Conservation (phyloP, 208 protist genomes). For the Leishmania turanica region DNA sequence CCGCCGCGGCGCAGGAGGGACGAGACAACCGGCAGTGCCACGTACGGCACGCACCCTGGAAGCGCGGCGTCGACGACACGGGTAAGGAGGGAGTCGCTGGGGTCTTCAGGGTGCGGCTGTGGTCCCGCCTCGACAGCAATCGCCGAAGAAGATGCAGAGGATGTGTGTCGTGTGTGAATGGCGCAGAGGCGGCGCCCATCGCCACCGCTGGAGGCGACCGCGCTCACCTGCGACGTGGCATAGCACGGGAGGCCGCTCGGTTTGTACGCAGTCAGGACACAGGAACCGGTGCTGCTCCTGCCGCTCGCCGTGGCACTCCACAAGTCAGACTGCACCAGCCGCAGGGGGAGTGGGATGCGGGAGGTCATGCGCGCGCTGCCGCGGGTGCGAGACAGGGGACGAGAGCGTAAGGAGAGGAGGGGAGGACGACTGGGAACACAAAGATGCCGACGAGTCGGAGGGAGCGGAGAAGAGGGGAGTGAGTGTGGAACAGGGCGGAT, state of each 20-base stretch:
- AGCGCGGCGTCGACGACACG: conserved; percentile 47
- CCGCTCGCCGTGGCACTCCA: background rate
- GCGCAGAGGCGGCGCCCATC: conserved; percentile 38
- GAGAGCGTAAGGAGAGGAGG: background rate
- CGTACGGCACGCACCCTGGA: conserved; percentile 36
- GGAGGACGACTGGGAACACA: background rate
- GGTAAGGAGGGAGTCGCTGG: conserved; percentile 56
- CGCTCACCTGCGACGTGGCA: conserved; percentile 45
- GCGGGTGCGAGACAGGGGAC: background rate
- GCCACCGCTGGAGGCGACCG: conserved; percentile 2
- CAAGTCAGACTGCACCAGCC: conserved; percentile 44
- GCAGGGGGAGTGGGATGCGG: conserved; percentile 52
- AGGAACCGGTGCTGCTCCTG: background rate
- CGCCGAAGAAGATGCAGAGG: background rate
- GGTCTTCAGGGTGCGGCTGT: conserved; percentile 35
- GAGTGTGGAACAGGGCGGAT: background rate
- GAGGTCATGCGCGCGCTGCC: conserved; percentile 35
- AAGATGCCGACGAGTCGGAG: background rate
- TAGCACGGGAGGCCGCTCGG: conserved; percentile 68
- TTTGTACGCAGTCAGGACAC: conserved; percentile 59
- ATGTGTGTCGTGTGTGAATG: conserved; percentile 21
- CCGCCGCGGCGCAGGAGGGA: conserved; percentile 25
- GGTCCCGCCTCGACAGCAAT: conserved; percentile 13
- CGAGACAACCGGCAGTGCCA: conserved; percentile 30
- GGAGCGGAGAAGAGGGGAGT: conserved; percentile 8